Percentiles rank a stretch among this genome's conserved stretches.
Evolutionary conservation across 176 grass and related monocot species (phyloP).

Genomic region (Olyra latifolia): DNA sequence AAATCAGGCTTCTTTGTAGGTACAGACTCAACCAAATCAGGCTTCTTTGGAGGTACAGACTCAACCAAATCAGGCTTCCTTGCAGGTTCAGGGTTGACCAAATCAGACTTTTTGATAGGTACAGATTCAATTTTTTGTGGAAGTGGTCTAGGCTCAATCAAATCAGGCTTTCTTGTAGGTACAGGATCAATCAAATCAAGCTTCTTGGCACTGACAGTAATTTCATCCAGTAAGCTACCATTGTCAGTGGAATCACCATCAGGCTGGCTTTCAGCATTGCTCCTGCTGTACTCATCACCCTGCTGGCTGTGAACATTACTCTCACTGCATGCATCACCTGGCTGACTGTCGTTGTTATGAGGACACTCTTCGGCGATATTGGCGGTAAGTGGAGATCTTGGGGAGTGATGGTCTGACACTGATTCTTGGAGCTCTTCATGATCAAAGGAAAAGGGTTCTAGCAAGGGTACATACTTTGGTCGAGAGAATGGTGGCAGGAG

Average conservation of each 20-base stretch:
- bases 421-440: constrained; percentile 48
- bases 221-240: constrained; percentile 44
- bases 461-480: constrained; percentile 50
- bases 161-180: constrained; percentile 10
- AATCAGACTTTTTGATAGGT: neutral
- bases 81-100: neutral
- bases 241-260: constrained; percentile 41
- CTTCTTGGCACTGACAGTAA: constrained; percentile 25
- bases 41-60: neutral
- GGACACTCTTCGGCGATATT: constrained; percentile 25
- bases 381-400: constrained; percentile 39
- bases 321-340: constrained; percentile 46
- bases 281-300: constrained; percentile 27
- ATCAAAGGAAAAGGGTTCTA: constrained; percentile 45
- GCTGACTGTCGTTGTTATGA: constrained; percentile 32
- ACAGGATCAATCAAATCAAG: constrained; percentile 17
- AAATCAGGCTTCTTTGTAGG: neutral
- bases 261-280: constrained; percentile 33
- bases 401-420: constrained; percentile 47
- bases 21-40: neutral
- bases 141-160: neutral
- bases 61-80: neutral
- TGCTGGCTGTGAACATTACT: constrained; percentile 42
- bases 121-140: neutral
- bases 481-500: constrained; percentile 47